Base-by-base conservation (phyloP, 768 basidiomycete species). In the Phlebiopsis gigantea region DNA sequence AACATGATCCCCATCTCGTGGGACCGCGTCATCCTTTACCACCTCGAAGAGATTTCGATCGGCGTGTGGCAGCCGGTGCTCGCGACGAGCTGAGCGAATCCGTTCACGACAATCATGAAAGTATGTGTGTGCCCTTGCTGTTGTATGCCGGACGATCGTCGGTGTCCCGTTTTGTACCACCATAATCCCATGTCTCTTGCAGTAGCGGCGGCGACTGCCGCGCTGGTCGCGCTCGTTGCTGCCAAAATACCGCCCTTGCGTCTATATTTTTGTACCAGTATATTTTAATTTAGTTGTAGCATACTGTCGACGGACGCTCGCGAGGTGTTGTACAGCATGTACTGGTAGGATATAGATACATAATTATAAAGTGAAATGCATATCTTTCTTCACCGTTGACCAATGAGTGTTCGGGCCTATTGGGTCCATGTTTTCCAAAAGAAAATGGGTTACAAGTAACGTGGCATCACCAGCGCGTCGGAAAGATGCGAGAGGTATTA, bases 21-120 rank as follows among this genome's bases (percentile, higher is more conserved):
- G 82, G 81, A 87, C 68, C 79, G 81, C 54, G 80, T 89, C 34
- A 77, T 83, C 56, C 75, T 90, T 48, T 84, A 86, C 66, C 81
- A 87, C 62, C 73, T 90, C 59, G 87, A 89, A 69, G 87, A 88
- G 68, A 71, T 83, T 24, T 71, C 80, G 0, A 76, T 80, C 59
- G 87, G 87, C 57, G 79, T 81, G 52, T 90, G 87, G 87, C 84
- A 86, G 66, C 86, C 87, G 43, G 85, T 87, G 61, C 70, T 77
- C 64, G 73, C 69, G 30, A 64, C 63, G 12, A 63, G 65, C 60
- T 68, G 62, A 66, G 57, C 21, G 12, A 10, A 5, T 51, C 7
- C 10, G 2, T 22, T 25, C 9, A 4, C 28, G 46, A 21, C 15
- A 48, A 34, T 8, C 55, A 50, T 39, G 22, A 42, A 41, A 12